phyloP scores from a whole-genome alignment of 306 rosid genomes.

The Pyrus bretschneideri region DNA sequence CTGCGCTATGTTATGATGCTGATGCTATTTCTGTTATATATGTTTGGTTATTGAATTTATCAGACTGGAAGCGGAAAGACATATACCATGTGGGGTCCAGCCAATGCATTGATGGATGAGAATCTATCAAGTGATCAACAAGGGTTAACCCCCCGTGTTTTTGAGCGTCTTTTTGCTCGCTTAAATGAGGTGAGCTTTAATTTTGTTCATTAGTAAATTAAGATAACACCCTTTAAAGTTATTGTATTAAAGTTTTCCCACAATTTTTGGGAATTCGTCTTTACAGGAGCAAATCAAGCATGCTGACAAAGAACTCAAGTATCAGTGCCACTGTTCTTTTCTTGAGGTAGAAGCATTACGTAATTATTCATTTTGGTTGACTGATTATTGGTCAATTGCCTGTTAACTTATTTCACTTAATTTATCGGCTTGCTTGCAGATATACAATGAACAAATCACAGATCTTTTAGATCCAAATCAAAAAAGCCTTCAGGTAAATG shows the following conservation, averaged over 20 bases:
- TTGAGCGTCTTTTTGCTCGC: constrained; percentile 82
- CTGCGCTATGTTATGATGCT: background rate
- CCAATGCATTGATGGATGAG: constrained; percentile 67
- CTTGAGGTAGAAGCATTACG: constrained; percentile 59
- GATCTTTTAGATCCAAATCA: constrained; percentile 88
- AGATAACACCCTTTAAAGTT: background rate
- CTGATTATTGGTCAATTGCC: background rate
- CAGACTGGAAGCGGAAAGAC: constrained; percentile 99
- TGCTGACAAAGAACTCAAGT: constrained; percentile 72
- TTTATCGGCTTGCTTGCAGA: constrained; percentile 41
- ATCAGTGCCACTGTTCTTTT: constrained; percentile 89
- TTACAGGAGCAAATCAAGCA: constrained; percentile 86
- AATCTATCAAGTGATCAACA: constrained; percentile 58
- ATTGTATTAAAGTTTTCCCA: background rate
- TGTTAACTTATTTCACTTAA: constrained; percentile 19
- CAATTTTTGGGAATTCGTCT: constrained; percentile 11
- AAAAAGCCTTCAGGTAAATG: constrained; percentile 69
- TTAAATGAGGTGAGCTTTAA: constrained; percentile 56
- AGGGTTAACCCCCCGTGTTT: constrained; percentile 87
- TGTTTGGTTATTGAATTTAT: constrained; percentile 9
- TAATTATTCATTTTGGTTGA: constrained; percentile 10
- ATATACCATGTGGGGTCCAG: constrained; percentile 99
- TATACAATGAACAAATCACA: constrained; percentile 96
- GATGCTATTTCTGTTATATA: background rate
- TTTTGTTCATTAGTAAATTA: background rate